phyloP scores from a whole-genome alignment of 768 basidiomycete genomes.

The Pholiota conissans region DNA sequence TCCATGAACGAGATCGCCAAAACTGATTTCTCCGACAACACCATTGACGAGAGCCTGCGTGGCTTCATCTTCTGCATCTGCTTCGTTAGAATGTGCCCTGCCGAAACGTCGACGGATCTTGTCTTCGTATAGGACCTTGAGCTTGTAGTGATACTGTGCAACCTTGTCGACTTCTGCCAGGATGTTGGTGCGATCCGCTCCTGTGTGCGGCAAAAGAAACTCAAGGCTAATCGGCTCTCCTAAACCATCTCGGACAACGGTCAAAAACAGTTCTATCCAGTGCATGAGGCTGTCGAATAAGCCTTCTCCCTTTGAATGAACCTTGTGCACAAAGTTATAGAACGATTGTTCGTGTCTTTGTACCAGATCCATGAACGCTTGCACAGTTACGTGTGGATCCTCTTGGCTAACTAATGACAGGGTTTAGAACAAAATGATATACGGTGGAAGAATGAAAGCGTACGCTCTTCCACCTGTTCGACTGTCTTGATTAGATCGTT shows the following conservation, averaged over 20 bases:
- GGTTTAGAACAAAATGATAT: background rate
- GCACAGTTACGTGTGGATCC: constrained; percentile 84
- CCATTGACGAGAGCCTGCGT: constrained; percentile 76
- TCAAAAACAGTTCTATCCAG: constrained; percentile 96
- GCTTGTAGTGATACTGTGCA: constrained; percentile 89
- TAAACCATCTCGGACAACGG: constrained; percentile 86
- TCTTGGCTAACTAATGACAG: constrained; percentile 68
- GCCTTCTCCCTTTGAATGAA: constrained; percentile 94
- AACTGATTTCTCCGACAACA: constrained; percentile 78
- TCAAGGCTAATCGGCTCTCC: constrained; percentile 80
- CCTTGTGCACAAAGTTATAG: constrained; percentile 97
- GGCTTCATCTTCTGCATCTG: constrained; percentile 82
- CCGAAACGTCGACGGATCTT: constrained; percentile 87
- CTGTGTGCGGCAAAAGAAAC: constrained; percentile 83
- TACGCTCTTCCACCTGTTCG: constrained; percentile 86
- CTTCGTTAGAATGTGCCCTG: constrained; percentile 50
- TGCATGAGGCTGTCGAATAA: constrained; percentile 93
- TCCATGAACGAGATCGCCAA: constrained; percentile 76
- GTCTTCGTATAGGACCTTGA: constrained; percentile 91
- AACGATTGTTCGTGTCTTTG: constrained; percentile 94
- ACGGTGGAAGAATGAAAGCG: constrained; percentile 27
- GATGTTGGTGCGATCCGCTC: constrained; percentile 72
- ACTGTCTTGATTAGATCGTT: constrained; percentile 95
- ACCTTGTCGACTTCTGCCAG: constrained; percentile 87
- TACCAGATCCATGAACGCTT: constrained; percentile 91